These are phyloP conservation scores for Penicillium expansum DNA, from an alignment of 2,329 filamentous ascomycete species.

Conservation along the genomic window DNA sequence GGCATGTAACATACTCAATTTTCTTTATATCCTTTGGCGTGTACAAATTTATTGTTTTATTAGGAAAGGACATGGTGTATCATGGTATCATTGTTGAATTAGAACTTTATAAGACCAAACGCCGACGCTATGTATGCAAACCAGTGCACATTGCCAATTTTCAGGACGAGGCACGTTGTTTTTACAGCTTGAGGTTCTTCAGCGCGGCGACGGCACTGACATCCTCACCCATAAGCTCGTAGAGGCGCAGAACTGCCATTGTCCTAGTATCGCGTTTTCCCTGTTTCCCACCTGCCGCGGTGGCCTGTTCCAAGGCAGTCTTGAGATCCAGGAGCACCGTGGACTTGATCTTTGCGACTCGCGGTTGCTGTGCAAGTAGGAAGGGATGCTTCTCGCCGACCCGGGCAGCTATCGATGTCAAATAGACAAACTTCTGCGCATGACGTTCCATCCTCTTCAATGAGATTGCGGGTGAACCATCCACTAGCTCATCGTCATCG, in stretches of 20 bases:
- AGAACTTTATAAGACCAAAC: constrained; percentile 35
- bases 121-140: constrained; percentile 45
- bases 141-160: constrained; percentile 4
- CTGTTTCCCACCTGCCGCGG: constrained; percentile 34
- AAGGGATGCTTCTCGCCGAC: constrained; percentile 63
- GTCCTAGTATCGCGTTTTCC: constrained; percentile 41
- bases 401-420: constrained; percentile 51
- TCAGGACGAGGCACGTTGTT: neutral
- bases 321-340: constrained; percentile 65
- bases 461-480: constrained; percentile 39
- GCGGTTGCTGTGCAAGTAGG: constrained; percentile 54
- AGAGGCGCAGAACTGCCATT: constrained; percentile 58
- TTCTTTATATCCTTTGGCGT: constrained; percentile 30
- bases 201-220: constrained; percentile 58
- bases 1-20: constrained; percentile 52
- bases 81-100: constrained; percentile 37
- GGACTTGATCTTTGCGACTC: constrained; percentile 58
- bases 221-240: constrained; percentile 60
- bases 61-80: constrained; percentile 42
- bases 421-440: constrained; percentile 56
- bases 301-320: constrained; percentile 59
- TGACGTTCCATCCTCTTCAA: constrained; percentile 54
- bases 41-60: constrained; percentile 44
- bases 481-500: constrained; percentile 42
- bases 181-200: constrained; percentile 44